Base-by-base conservation (phyloP, 1,284 basidiomycete species). In the Phellopilus nigrolimitatus region DNA sequence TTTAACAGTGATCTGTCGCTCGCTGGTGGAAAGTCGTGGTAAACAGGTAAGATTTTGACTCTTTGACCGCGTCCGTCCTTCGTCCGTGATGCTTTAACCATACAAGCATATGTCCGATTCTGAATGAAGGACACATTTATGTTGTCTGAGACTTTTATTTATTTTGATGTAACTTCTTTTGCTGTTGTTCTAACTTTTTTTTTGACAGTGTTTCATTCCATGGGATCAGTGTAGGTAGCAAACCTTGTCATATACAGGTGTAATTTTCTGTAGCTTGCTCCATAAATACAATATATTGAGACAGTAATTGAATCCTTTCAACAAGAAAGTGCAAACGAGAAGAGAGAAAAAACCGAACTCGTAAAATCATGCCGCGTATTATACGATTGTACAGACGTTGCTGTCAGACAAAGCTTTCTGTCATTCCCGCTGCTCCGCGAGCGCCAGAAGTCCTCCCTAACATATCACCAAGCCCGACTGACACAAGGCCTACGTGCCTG, bases 81-180 rank as follows among this genome's bases (percentile, higher is more conserved):
- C 24, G 13, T 28, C 43, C 6, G 42, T 56, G 54, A 57, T 56
- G 54, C 30, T 48, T 30, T 49, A 41, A 56, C 51, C 48, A 56
- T 55, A 58, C 57, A 58, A 58, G 57, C 57, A 58, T 58, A 58
- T 58, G 57, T 58, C 57, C 57, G 55, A 58, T 37, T 17, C 17
- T 55, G 47, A n/a, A 47, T 57, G 57, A 58, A 56, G 57, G 57
- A 58, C 34, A 58, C 10, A 15, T 39, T 39, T 46, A 22, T 44
- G 24, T 37, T 40, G 10, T 25, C 52, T 54, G 52, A 54, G 47
- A 28, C 17, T 10, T 15, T 15, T 2, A n/a, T 37, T 25, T 41
- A 24, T 3, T 41, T 22, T 7, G 10, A 33, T 9, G 10, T 24
- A 8, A 24, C 22, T 41, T 22, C 22, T 24, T 13, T 17, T 17